These are phyloP conservation scores for Xylariaceae sp. DNA, from an alignment of 2,329 filamentous ascomycete genomes.

Conservation along the genomic window DNA sequence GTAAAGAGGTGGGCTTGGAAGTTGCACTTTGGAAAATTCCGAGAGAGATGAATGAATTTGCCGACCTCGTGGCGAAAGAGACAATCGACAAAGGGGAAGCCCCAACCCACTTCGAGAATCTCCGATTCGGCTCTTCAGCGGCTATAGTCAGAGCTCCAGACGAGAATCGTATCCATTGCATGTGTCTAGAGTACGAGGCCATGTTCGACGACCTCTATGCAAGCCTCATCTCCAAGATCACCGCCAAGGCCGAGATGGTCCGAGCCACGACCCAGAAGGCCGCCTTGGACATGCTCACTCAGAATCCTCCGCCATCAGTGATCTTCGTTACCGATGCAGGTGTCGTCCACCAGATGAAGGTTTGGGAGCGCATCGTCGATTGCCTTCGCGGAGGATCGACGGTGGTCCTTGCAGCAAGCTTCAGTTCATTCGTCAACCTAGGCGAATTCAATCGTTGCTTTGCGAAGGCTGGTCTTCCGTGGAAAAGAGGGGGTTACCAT, in stretches of 20 bases:
- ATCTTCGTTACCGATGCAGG: slow-evolving; percentile 13
- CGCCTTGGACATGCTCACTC: slow-evolving; percentile 13
- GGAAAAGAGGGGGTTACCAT: slow-evolving; percentile 19
- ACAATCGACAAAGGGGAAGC: slow-evolving; percentile 11
- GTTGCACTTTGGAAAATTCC: slow-evolving; percentile 47
- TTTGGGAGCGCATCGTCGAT: slow-evolving; percentile 15
- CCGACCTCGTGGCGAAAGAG: slow-evolving; percentile 37
- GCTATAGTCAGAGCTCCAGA: slow-evolving; percentile 3
- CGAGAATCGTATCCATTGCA: slow-evolving; percentile 10
- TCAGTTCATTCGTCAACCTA: slow-evolving; percentile 14
- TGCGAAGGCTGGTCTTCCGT: slow-evolving; percentile 25
- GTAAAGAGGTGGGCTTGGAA: slow-evolving; percentile 27
- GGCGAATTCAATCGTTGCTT: slow-evolving; percentile 26
- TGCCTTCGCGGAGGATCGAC: slow-evolving; percentile 13
- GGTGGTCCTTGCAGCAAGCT: slow-evolving; percentile 11
- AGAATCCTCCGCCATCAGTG: slow-evolving; percentile 9
- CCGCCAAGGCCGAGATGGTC: slow-evolving; percentile 11
- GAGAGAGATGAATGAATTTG: slow-evolving; percentile 35
- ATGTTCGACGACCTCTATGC: slow-evolving; percentile 11
- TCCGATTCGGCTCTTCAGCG: not conserved
- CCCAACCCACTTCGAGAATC: slow-evolving; percentile 10
- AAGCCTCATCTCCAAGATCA: slow-evolving; percentile 14
- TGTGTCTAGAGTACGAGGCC: slow-evolving; percentile 14
- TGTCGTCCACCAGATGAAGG: slow-evolving; percentile 6
- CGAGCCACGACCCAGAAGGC: slow-evolving; percentile 14